Evolutionary conservation across 2,329 filamentous ascomycete genomes (phyloP), one percentile per base, ranked within the genome.

Genomic region (Cladosporium sp.): DNA sequence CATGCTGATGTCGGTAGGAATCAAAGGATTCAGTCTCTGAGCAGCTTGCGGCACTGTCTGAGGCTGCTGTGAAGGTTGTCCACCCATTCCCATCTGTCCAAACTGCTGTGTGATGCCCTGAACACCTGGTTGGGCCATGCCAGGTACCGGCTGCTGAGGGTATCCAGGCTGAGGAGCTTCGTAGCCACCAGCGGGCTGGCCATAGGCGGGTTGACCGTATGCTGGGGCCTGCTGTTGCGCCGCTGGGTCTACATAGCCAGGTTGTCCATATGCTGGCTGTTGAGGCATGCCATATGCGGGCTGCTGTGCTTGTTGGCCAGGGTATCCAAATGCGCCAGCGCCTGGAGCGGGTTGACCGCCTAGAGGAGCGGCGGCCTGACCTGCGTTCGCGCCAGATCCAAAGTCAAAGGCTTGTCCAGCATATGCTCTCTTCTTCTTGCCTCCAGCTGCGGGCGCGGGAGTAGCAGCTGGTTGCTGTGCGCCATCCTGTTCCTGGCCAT

Each of bases 361-460:
- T 39, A 34, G 37, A 36, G 47, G 45, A 36, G 36, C 39, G 73
- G 75, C 64, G 72, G 74, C 70, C 75, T 60, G 61, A 22, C 59
- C 62, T 76, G 74, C 66, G 81, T 97, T 97, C 70, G 89, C 90
- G 67, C 93, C 94, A 51, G 84, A 83, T 51, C 89, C 91, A 67
- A 97, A 94, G 59, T 96, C 93, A 74, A 96, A 99, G 45, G 93
- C 93, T 74, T 95, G 89, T 58, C 90, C 90, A 56, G 94, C 94
- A 78, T 97, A 97, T 58, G 89, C 88, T 79, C 91, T 84, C 83
- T 96, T 96, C 84, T 96, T 97, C 79, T 91, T 91, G 20, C 60
- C 65, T 15, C 63, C 66, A 25, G 61, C 63, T 32, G 63, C 60
- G 13, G 62, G 51, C 32, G 65, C 64, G 10, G 65, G 64, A 35